Percentiles rank a stretch among this genome's conserved stretches.
Evolutionary conservation across 768 basidiomycete species (phyloP).

Genomic region (Mycena pura): DNA sequence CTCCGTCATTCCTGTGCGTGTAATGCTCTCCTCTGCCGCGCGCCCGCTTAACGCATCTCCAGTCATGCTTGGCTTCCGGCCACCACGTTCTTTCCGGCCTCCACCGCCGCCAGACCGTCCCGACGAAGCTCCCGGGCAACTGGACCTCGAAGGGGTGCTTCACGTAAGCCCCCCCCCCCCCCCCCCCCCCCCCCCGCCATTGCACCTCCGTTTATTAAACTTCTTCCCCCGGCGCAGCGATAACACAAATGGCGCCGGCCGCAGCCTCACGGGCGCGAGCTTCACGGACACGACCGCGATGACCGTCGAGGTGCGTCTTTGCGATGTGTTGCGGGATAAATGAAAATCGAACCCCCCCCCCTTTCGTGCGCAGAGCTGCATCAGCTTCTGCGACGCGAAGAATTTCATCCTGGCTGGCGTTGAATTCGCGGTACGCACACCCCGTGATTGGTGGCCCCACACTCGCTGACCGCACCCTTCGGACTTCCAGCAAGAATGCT

Average conservation of each 20-base stretch:
- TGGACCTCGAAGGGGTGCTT: conserved; percentile 71
- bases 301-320: conserved; percentile 54
- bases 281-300: conserved; percentile 58
- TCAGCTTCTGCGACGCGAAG: conserved; percentile 52
- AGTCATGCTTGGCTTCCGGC: conserved; percentile 25
- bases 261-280: conserved; percentile 58
- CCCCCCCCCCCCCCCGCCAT: no score
- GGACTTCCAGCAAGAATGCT: conserved; percentile 54
- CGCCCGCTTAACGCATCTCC: not conserved
- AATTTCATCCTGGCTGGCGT: conserved; percentile 70
- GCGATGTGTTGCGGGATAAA: no score
- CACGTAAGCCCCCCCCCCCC: conserved; percentile 52
- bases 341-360: no score
- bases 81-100: conserved; percentile 23
- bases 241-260: conserved; percentile 39
- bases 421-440: conserved; percentile 54
- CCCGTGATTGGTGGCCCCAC: not conserved
- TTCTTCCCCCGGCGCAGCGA: conserved; percentile 58
- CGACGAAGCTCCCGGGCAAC: conserved; percentile 52
- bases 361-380: conserved; percentile 49
- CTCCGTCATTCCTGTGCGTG: conserved; percentile 23
- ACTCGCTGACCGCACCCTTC: conserved; percentile 14
- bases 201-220: not conserved
- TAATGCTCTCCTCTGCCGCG: not conserved
- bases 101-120: conserved; percentile 48